Evolutionary conservation across 495 filamentous ascomycete species (phyloP), one percentile per base, ranked within the genome.

Genomic region (Poronia punctata): DNA sequence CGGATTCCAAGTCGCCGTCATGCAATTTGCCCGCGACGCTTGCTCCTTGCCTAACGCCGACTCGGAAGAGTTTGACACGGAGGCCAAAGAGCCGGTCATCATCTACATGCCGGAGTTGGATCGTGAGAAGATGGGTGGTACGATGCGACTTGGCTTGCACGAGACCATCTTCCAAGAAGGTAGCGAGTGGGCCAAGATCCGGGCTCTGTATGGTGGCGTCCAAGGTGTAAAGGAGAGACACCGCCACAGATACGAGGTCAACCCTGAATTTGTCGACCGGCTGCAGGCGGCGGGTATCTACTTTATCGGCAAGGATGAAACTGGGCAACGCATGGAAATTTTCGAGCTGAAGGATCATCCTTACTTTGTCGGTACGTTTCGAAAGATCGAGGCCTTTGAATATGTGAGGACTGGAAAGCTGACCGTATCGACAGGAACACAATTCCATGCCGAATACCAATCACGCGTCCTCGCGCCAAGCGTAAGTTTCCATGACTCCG

Each of bases 1-100:
- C 11, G 92, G 92, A 25, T 85, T 98, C 80, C 92, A 98, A 60
- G 68, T 95, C 25, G 89, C 92, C 12, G 88, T 95, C 11, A 84
- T 95, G 46, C 90, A 97, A 54, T 86, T 75, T 45, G 86, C 86
- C n/a, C 75, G 83, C 24, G 76, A 88, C 43, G 65, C 86, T 7
- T 81, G 73, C 65, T 75, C 68, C 19, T 64, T 84, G 28, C 44
- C 61, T 5, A 63, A 68, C 34, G 86, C 84, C 2, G 72, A 67
- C 9, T 82, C 76, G 18, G 75, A 74, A 26, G 87, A 95, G 56
- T 72, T 92, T 38, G 57, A 80, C 41, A 64, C 67, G 1, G 41
- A 64, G 3, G 67, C 75, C 4, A 56, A 70, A 22, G 60, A 87
- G 43, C 76, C 70, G 8, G 72, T 85, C 10, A 74, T 97, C 48